Percentiles rank a stretch among this genome's conserved stretches.
These are phyloP conservation scores for Borovskyia barvae DNA, from an alignment of 208 protist genomes.

Conservation along the genomic window DNA sequence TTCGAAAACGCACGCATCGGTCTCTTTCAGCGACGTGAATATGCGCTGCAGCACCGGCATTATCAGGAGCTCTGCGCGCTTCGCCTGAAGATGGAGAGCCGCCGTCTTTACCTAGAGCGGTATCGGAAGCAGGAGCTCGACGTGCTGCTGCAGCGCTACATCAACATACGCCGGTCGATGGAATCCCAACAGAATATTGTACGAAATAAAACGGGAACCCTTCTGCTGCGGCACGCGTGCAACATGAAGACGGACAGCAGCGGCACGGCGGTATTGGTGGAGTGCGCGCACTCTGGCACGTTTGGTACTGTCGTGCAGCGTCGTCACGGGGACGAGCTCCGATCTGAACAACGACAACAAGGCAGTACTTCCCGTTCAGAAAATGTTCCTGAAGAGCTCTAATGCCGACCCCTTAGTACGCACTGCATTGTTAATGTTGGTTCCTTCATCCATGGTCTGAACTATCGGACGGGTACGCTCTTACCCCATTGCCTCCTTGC, in stretches of 20 bases:
- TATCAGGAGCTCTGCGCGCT: slow-evolving; percentile 84
- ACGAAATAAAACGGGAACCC: slow-evolving; percentile 76
- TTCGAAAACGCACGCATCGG: slow-evolving; percentile 55
- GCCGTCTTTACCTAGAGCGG: slow-evolving; percentile 69
- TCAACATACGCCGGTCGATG: slow-evolving; percentile 82
- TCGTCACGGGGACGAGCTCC: slow-evolving; percentile 38
- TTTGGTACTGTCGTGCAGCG: slow-evolving; percentile 76
- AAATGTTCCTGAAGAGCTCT: too few species aligned
- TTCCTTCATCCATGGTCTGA: too few species aligned
- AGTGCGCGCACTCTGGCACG: slow-evolving; percentile 68
- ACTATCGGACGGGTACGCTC: too few species aligned
- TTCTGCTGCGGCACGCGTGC: slow-evolving; percentile 85
- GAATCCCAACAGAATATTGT: slow-evolving; percentile 89
- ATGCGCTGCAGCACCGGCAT: slow-evolving; percentile 63
- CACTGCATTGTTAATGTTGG: too few species aligned
- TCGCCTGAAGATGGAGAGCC: slow-evolving; percentile 66
- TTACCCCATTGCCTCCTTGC: too few species aligned
- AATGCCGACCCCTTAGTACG: too few species aligned
- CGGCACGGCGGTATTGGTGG: slow-evolving; percentile 65
- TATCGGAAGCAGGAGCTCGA: slow-evolving; percentile 85
- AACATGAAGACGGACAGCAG: slow-evolving; percentile 82
- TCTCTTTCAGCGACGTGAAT: slow-evolving; percentile 65
- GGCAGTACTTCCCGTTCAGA: too few species aligned
- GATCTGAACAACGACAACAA: too few species aligned
- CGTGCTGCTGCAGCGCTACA: slow-evolving; percentile 83